Conservation (phyloP, 1,284 basidiomycete genomes). For the Ustilago hordei region DNA sequence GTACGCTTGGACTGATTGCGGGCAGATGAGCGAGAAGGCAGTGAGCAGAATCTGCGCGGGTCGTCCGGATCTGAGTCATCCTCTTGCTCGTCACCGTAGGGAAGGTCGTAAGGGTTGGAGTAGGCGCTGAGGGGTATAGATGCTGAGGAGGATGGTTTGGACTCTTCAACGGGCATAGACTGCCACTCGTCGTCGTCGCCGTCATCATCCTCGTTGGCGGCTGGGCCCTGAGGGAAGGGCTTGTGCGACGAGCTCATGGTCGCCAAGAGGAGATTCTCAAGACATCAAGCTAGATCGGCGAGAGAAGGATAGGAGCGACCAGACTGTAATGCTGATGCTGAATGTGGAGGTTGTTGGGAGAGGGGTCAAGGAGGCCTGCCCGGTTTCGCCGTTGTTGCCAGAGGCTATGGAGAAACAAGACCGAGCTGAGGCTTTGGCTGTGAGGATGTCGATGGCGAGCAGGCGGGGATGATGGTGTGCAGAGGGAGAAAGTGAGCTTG, state of each 20-base stretch:
- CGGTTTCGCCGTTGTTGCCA: neutral
- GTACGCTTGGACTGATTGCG: conserved; percentile 21
- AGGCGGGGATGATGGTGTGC: neutral
- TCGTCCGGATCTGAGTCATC: conserved; percentile 52
- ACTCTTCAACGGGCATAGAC: conserved; percentile 53
- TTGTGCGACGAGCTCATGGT: conserved; percentile 39
- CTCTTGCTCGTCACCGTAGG: conserved; percentile 46
- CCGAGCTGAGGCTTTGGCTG: neutral
- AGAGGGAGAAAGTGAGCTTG: neutral
- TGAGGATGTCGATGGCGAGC: neutral
- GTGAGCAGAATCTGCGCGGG: conserved; percentile 38
- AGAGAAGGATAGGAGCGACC: neutral
- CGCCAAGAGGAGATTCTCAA: neutral
- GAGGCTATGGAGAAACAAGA: neutral
- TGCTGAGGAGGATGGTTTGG: neutral
- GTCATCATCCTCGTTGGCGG: conserved; percentile 1
- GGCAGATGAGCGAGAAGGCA: conserved; percentile 28
- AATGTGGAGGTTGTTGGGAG: neutral
- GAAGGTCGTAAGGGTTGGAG: conserved; percentile 40
- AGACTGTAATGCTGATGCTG: neutral
- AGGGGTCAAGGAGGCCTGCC: neutral
- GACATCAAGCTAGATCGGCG: conserved; percentile 19
- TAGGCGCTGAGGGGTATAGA: conserved; percentile 28
- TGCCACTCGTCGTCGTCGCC: conserved; percentile 64
- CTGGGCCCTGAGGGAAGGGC: neutral